Evolutionary conservation across 2,329 filamentous ascomycete species (phyloP).

Genomic region (Colletotrichum abscissum): DNA sequence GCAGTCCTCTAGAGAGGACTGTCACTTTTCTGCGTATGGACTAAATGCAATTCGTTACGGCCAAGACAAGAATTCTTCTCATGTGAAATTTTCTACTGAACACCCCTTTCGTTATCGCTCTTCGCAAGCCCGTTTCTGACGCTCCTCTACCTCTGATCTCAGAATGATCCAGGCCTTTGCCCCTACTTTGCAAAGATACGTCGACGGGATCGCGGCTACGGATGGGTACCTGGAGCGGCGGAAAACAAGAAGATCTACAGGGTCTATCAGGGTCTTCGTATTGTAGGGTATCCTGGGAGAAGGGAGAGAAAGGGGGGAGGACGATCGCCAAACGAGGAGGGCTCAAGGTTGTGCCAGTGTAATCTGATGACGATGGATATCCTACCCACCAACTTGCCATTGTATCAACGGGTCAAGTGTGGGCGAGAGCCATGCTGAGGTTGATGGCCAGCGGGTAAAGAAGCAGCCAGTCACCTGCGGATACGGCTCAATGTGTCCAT

Average conservation of each 20-base stretch:
- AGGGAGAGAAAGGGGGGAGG: no score
- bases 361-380: no score
- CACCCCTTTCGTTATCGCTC: neutral
- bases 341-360: no score
- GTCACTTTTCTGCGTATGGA: neutral
- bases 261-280: neutral
- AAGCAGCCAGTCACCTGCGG: no score
- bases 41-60: constrained; percentile 17
- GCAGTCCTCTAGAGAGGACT: neutral
- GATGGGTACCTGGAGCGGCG: neutral
- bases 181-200: neutral
- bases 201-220: neutral
- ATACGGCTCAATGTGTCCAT: no score
- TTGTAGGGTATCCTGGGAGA: no score
- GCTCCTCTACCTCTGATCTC: neutral
- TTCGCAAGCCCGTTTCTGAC: neutral
- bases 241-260: neutral
- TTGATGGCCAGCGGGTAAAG: no score
- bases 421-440: no score
- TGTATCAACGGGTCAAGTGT: no score
- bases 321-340: no score
- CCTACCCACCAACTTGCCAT: no score
- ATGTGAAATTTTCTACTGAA: neutral
- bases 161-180: neutral
- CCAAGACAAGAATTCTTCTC: neutral